Evolutionary conservation across 2,329 filamentous ascomycete genomes (phyloP).

Genomic region (Hypoxylon sp.): DNA sequence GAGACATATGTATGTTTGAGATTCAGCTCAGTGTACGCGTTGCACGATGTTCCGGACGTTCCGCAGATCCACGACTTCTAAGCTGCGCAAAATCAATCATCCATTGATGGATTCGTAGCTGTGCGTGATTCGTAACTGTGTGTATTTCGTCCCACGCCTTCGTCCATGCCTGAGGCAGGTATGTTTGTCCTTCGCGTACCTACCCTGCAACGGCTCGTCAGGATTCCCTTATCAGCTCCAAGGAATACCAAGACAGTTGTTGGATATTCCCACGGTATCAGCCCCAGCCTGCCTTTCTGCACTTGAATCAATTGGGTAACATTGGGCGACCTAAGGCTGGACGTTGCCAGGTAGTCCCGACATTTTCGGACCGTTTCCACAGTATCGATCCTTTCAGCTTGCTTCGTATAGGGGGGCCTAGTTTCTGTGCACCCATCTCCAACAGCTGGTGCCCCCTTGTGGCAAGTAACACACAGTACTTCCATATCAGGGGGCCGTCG

Average conservation of each 20-base stretch:
- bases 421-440: not conserved
- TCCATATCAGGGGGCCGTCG: not conserved
- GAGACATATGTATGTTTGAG: not conserved
- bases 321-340: not conserved
- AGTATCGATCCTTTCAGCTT: slow-evolving; percentile 15
- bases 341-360: not conserved
- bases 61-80: not conserved
- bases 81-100: not conserved
- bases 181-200: slow-evolving; percentile 4
- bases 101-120: not conserved
- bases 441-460: not conserved
- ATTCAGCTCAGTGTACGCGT: slow-evolving; percentile 2
- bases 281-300: not conserved
- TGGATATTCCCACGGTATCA: not conserved
- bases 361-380: slow-evolving; percentile 10
- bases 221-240: slow-evolving; percentile 25
- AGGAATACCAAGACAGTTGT: not conserved
- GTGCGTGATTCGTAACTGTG: slow-evolving; percentile 7
- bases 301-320: not conserved
- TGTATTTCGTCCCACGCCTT: slow-evolving; percentile 8
- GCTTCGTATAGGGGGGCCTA: slow-evolving; percentile 5
- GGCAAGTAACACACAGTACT: slow-evolving; percentile 7
- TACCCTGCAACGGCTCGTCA: not conserved
- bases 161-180: too few relatives aligned
- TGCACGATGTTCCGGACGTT: slow-evolving; percentile 15